phyloP scores from a whole-genome alignment of 1,284 basidiomycete species.

The Naganishia sp. region DNA sequence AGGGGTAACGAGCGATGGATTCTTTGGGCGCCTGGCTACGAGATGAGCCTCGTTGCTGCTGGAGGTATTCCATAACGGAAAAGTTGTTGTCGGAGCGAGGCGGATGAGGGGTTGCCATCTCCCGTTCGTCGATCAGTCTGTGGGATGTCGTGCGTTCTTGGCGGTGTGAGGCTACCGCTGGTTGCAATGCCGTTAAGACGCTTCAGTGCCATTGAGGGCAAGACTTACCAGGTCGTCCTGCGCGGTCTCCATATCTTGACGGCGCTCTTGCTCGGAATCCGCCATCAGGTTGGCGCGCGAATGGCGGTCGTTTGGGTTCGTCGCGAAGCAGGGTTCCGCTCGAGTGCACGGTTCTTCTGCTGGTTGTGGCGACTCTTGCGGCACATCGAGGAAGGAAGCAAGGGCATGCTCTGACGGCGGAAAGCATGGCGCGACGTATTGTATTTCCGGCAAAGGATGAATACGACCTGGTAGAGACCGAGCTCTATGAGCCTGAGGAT shows the following conservation, averaged over 20 bases:
- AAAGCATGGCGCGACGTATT: not conserved
- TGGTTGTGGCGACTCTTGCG: conserved; percentile 9
- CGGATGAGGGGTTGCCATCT: not conserved
- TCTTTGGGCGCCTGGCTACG: conserved; percentile 11
- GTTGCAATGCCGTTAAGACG: not conserved
- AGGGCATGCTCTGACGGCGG: conserved; percentile 4
- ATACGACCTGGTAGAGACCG: no score
- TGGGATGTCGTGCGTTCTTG: conserved; percentile 23
- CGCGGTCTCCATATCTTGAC: not conserved
- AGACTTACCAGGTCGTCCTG: not conserved
- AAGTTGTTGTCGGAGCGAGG: not conserved
- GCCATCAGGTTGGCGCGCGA: not conserved
- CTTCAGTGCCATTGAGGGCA: not conserved
- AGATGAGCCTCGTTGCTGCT: conserved; percentile 8
- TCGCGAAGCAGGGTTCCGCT: not conserved
- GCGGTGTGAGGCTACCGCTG: not conserved
- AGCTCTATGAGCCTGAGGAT: no score
- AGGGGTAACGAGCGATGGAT: conserved; percentile 22
- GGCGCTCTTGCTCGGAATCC: no score
- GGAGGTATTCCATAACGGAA: conserved; percentile 24
- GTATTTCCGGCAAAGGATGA: not conserved
- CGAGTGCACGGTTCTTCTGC: conserved; percentile 1
- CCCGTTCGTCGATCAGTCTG: conserved; percentile 20
- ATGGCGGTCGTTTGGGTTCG: not conserved
- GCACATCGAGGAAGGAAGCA: conserved; percentile 16